Evolutionary conservation across 2,329 filamentous ascomycete species (phyloP), one percentile per base, ranked within the genome.

Genomic region (Xylariaceae sp.): DNA sequence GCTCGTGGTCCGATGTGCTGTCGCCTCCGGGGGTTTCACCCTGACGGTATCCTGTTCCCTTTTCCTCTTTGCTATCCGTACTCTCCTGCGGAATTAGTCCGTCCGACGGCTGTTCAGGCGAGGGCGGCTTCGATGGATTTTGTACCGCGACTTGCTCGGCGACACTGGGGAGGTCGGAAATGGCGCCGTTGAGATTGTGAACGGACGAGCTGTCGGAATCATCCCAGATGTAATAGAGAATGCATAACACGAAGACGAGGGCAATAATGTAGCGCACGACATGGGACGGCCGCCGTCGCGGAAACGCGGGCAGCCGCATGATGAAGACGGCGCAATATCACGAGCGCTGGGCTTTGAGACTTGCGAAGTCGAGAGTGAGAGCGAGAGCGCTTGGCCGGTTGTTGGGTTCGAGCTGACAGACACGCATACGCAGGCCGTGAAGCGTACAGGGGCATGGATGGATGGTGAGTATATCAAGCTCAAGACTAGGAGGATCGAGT

Each of bases 251-350:
- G 39, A 76, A 51, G 39, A 68, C 47, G 51, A 68, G 67, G n/a
- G 74, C 63, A 40, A 75, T 55, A 31, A 68, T 60, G 54, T 74
- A 76, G 52, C 74, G 74, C 30, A 76, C 55, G 52, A 76, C 67
- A 61, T 75, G 71, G 48, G 74, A 74, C 6, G 70, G 71, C 51
- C 75, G 72, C 55, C 74, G 71, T 53, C 73, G 71, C 41, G 73
- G 72, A 54, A 76, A 75, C 34, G 68, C 68, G 35, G 72, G 69
- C 58, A 72, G 70, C 56, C 72, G 66, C 67, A 75, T 70, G 55
- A 59, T 64, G 58, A 42, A 60, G 56, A 50, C 47, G 56, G 46
- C 56, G 55, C 35, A 11, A 59, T 59, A 59, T 55, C 59, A 56
- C 60, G 61, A 56, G 34, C 55, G 51, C 59, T 47, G 39, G 55